Evolutionary conservation across 306 rosid genomes (phyloP), one percentile per base, ranked within the genome.

Genomic region (Cucumis hystrix): DNA sequence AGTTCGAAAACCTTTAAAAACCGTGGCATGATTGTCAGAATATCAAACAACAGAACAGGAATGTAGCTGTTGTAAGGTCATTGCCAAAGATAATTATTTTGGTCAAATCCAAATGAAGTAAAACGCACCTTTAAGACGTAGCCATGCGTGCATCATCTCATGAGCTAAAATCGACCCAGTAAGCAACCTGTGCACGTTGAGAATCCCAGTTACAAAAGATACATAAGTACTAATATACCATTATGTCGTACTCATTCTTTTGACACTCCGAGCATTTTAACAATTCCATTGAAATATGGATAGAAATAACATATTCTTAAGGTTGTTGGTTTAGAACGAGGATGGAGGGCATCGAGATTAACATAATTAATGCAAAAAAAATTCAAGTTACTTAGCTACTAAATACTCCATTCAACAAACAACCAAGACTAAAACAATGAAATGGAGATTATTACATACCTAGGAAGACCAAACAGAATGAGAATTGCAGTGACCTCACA

Each of bases 111-210:
- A 65, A 60, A 30, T 60, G 39, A 70, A 52, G 39, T 43, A 74
- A 81, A 63, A 28, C 30, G 62, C 79, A 92, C 99, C 97, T 82
- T 83, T 86, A 41, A 96, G 97, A 81, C 99, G 91, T 79, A 96
- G 89, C 99, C 99, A 96, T 60, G 99, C 99, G 78, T 96, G 99
- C 99, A 96, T 96, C 97, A 96, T 89, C 86, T 96, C 99, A 56
- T 96, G 99, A 35, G 99, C 98, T 57, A 96, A 90, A 80, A 96
- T 96, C 3, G 99, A 89, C 58, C 99, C 99, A 1, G 98, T 96
- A 78, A 96, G 96, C 86, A 92, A 87, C 81, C 99, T 96, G 85
- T 28, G 79, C 7, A 23, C 25, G 80, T 14, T 18, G 35, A 80
- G 14, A 37, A 63, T 52, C 74, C 67, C 73, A 6, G 75, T 77